Conservation (phyloP, 192 early-diverging fungal species). For the Pilaira anomala region DNA sequence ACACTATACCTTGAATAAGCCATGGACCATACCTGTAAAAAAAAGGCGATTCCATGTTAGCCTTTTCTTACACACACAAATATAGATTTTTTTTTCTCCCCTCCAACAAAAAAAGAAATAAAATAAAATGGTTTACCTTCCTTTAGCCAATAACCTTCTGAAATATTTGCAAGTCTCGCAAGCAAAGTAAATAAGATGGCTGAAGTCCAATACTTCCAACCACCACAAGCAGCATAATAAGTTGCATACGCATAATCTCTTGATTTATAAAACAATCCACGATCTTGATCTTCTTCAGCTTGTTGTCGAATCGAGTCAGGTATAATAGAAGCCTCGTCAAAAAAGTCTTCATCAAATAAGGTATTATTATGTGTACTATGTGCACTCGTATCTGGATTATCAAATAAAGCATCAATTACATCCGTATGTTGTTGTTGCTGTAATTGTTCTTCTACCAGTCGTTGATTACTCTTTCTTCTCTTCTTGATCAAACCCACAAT, state of each 20-base stretch:
- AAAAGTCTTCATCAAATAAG: slow-evolving; percentile 13
- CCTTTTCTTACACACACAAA: background rate
- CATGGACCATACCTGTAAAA: slow-evolving; percentile 26
- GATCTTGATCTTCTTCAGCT: background rate
- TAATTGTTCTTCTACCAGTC: background rate
- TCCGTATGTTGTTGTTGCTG: slow-evolving; percentile 1
- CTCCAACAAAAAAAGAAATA: too few relatives aligned
- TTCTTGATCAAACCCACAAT: background rate
- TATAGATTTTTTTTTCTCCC: background rate
- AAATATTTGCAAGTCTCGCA: slow-evolving; percentile 43
- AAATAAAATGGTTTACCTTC: slow-evolving; percentile 37
- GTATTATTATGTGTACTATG: background rate
- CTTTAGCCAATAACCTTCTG: slow-evolving; percentile 52
- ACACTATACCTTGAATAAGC: background rate
- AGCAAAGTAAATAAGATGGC: slow-evolving; percentile 39
- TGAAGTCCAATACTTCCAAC: slow-evolving; percentile 54
- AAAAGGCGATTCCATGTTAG: background rate
- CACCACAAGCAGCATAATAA: slow-evolving; percentile 67
- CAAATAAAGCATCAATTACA: slow-evolving; percentile 14
- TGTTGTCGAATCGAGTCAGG: background rate
- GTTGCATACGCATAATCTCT: slow-evolving; percentile 51
- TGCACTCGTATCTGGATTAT: background rate
- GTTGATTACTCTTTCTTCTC: background rate
- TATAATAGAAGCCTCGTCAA: slow-evolving; percentile 5
- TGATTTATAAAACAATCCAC: background rate